Percentiles rank a stretch among this genome's conserved stretches.
phyloP scores from a whole-genome alignment of 2,329 filamentous ascomycete species.

The Fusarium palustre region DNA sequence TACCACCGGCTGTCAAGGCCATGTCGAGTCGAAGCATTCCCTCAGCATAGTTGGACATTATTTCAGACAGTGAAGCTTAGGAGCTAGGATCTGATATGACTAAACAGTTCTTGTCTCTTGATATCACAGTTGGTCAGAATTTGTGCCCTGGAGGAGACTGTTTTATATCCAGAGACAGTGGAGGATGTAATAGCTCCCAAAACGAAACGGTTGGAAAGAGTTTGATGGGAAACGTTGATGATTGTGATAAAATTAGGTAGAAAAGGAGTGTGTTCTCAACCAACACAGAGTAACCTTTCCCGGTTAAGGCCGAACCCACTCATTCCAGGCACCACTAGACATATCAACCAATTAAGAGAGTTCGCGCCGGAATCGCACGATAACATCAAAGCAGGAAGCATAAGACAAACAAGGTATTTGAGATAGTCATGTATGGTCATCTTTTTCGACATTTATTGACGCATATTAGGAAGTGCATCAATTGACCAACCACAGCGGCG shows the following conservation, averaged over 20 bases:
- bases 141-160: accelerated
- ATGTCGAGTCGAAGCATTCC: slow-evolving; percentile 13
- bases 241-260: background rate
- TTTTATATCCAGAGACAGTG: background rate
- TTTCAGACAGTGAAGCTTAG: background rate
- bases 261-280: background rate
- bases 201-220: background rate
- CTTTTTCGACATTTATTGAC: too few relatives aligned
- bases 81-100: too few relatives aligned
- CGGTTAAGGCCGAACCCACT: background rate
- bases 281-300: background rate
- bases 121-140: accelerated
- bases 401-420: too few relatives aligned
- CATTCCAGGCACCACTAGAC: background rate
- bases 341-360: background rate
- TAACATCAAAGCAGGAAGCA: background rate
- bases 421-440: too few relatives aligned
- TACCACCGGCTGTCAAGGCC: slow-evolving; percentile 17
- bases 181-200: too few relatives aligned
- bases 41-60: background rate
- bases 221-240: background rate
- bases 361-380: background rate
- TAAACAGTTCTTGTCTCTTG: accelerated
- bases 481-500: too few relatives aligned
- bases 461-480: too few relatives aligned